A percentile compares a stretch with the other conserved stretches of the same genome.
Conservation (phyloP, 768 basidiomycete species). For the Boletus huronensis region DNA sequence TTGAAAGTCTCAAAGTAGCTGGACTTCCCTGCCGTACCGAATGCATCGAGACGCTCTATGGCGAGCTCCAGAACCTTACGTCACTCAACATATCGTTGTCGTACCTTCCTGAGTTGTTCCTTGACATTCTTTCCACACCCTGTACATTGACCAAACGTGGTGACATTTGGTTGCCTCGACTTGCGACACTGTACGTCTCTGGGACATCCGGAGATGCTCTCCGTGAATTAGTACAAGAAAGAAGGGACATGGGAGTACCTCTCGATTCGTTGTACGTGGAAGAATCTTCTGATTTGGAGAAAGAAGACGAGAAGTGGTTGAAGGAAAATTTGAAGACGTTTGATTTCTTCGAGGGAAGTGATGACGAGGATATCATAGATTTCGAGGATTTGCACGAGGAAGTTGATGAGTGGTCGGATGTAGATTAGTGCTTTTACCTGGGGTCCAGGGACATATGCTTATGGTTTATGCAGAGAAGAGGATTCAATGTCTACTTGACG, state of each 20-base stretch:
- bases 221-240: constrained; percentile 42
- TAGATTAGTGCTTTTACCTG: background rate
- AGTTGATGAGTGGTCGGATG: constrained; percentile 14
- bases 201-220: constrained; percentile 42
- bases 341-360: constrained; percentile 56
- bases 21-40: constrained; percentile 42
- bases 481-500: background rate
- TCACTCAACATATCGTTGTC: constrained; percentile 39
- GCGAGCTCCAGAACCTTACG: constrained; percentile 46
- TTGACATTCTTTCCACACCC: constrained; percentile 15
- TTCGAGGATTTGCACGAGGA: constrained; percentile 22
- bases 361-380: constrained; percentile 37
- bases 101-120: constrained; percentile 29
- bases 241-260: constrained; percentile 42
- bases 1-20: constrained; percentile 52
- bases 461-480: background rate
- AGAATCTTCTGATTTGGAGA: constrained; percentile 38
- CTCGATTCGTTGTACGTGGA: constrained; percentile 47
- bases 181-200: constrained; percentile 46
- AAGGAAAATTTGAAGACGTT: constrained; percentile 46
- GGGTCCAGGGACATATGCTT: background rate
- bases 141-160: background rate
- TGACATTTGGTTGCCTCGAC: constrained; percentile 43
- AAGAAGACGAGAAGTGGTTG: constrained; percentile 50
- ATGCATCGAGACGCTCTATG: constrained; percentile 39